Percentiles rank a stretch among this genome's conserved stretches.
Evolutionary conservation across 1,139 yeast species (phyloP).

Genomic region (Lodderomyces beijingensis): DNA sequence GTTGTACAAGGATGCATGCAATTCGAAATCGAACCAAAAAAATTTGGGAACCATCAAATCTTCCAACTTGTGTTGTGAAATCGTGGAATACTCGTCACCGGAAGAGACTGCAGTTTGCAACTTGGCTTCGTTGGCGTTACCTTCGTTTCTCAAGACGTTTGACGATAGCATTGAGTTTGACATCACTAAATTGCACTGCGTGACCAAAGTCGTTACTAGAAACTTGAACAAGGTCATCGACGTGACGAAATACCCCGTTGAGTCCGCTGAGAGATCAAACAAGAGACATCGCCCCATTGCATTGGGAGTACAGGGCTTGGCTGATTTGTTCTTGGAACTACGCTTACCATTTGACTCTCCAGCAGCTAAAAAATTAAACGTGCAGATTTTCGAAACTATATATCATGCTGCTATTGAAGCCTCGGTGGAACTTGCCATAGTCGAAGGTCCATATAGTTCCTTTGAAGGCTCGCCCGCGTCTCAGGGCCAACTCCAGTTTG

Average conservation of each 20-base stretch:
- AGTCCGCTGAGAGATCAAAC: constrained; percentile 65
- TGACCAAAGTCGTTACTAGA: constrained; percentile 67
- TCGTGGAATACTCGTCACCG: constrained; percentile 51
- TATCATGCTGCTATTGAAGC: constrained; percentile 85
- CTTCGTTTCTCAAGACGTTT: constrained; percentile 31
- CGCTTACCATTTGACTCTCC: constrained; percentile 77
- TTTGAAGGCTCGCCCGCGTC: constrained; percentile 83
- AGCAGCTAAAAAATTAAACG: constrained; percentile 66
- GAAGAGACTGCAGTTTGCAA: constrained; percentile 58
- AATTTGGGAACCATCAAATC: constrained; percentile 55
- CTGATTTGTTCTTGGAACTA: constrained; percentile 75
- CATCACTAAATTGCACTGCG: constrained; percentile 65
- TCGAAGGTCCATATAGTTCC: constrained; percentile 62
- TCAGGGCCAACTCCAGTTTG: constrained; percentile 71
- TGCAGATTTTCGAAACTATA: constrained; percentile 83
- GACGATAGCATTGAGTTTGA: constrained; percentile 49
- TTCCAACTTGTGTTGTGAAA: constrained; percentile 56
- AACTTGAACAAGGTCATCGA: constrained; percentile 78
- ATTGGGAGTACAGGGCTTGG: constrained; percentile 85
- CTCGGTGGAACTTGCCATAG: constrained; percentile 67
- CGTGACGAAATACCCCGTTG: constrained; percentile 73
- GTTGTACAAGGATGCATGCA: constrained; percentile 56
- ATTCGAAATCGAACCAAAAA: constrained; percentile 49
- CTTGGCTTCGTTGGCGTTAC: constrained; percentile 51
- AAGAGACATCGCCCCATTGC: constrained; percentile 82